Evolutionary conservation across 2,329 filamentous ascomycete species (phyloP).

Genomic region (Apiospora marii): DNA sequence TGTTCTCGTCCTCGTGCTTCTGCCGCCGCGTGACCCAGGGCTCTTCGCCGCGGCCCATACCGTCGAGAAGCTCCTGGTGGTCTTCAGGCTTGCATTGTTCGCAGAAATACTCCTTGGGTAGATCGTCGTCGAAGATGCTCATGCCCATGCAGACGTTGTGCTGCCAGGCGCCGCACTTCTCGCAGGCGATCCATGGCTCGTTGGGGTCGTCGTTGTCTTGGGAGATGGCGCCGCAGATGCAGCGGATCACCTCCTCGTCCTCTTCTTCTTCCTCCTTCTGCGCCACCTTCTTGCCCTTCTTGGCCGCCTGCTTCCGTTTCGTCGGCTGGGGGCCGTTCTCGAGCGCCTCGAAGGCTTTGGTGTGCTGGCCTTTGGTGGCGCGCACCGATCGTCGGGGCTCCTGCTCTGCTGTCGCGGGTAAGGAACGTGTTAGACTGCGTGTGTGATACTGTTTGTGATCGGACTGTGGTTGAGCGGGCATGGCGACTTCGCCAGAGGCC

Average conservation of each 20-base stretch:
- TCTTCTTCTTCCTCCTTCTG: slow-evolving; percentile 50
- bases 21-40: slow-evolving; percentile 81
- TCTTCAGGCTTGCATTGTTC: slow-evolving; percentile 87
- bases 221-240: slow-evolving; percentile 85
- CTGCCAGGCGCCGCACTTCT: slow-evolving; percentile 92
- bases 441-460: background rate
- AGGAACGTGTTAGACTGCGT: slow-evolving; percentile 36
- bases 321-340: slow-evolving; percentile 63
- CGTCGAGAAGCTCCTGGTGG: slow-evolving; percentile 81
- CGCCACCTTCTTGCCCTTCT: slow-evolving; percentile 76
- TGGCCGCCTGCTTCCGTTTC: slow-evolving; percentile 55
- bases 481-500: background rate
- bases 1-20: slow-evolving; percentile 68
- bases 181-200: slow-evolving; percentile 95
- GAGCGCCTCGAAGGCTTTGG: slow-evolving; percentile 82
- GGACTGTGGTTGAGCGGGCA: background rate
- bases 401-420: slow-evolving; percentile 51
- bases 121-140: slow-evolving; percentile 77
- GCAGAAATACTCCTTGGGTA: slow-evolving; percentile 89
- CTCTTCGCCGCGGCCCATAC: slow-evolving; percentile 80
- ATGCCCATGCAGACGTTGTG: slow-evolving; percentile 96
- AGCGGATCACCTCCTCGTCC: slow-evolving; percentile 80
- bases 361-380: slow-evolving; percentile 95
- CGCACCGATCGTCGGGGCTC: slow-evolving; percentile 94
- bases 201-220: slow-evolving; percentile 80